Evolutionary conservation across 192 early-diverging fungal species (phyloP), one percentile per base, ranked within the genome.

Genomic region (Thoreauomyces humboldtii): DNA sequence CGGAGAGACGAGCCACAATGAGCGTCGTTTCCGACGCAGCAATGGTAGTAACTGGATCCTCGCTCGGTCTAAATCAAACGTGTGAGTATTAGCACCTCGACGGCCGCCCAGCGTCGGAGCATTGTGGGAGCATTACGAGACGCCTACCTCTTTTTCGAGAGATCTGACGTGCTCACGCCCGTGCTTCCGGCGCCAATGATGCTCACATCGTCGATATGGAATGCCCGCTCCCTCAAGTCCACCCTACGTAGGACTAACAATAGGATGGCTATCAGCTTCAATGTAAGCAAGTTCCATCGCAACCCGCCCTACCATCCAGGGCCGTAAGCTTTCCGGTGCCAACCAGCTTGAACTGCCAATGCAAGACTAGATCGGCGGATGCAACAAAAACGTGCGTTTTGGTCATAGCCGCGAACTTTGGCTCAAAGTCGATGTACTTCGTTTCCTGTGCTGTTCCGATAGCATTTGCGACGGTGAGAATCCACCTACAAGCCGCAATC

Each of bases 361-460:
- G 67, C 36, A 79, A 50, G 4, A 85, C 63, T 12, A 72, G 59
- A 24, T 78, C 80, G 9, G 66, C 41, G 15, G 75, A 78, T 1
- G 80, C 77, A 15, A 72, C 68, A 44, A 82, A 54, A 11, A 73
- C 80, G 52, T 72, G 50, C 0, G 59, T 70, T 48, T 78, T 82
- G 31, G 72, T 81, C 41, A 85, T 75, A 4, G 52, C 44, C 0
- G 61, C 75, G 27, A 57, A 73, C 42, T 69, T 74, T 0, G 82
- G 82, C 44, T 73, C 75, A 56, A 82, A 85, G 21, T 74, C 72
- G 4, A 85, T 64, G n/a, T 73, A 60, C 44, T 82, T 81, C 0
- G 73, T 73, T 57, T 85, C 80, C 25, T 80, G 56, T 2, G 80
- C 61, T 2, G 77, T 82, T 28, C 82, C 82, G 64, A 85, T 85